A percentile compares a stretch with the other conserved stretches of the same genome.
Evolutionary conservation across 2,329 filamentous ascomycete genomes (phyloP).

Genomic region (Stemphylium beticola): DNA sequence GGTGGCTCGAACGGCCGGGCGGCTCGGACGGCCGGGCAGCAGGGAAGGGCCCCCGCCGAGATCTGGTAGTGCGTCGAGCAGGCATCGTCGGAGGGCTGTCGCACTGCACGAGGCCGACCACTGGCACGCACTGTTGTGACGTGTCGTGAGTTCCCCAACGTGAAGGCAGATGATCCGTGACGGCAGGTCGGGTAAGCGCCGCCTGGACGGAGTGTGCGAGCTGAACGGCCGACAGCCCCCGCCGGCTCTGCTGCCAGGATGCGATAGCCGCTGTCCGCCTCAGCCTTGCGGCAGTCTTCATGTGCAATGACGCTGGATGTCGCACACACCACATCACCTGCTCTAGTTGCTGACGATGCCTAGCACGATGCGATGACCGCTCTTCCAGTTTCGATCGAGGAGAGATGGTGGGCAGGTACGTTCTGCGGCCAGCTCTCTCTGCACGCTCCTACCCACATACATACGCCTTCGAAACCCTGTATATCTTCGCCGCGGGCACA

Average conservation of each 20-base stretch:
- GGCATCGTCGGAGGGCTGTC: slow-evolving; percentile 12
- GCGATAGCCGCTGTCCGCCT: too few species aligned
- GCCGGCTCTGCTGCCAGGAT: background rate
- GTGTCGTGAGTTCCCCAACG: background rate
- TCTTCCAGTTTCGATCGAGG: background rate
- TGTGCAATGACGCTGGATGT: slow-evolving; percentile 2
- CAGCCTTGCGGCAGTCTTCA: slow-evolving; percentile 6
- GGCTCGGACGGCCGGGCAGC: too few species aligned
- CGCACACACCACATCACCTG: background rate
- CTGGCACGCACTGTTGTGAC: slow-evolving; percentile 3
- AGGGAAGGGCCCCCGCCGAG: slow-evolving; percentile 4
- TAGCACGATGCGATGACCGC: background rate
- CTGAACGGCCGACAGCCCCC: background rate
- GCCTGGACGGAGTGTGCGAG: background rate
- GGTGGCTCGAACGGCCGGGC: too few species aligned
- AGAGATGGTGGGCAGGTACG: background rate
- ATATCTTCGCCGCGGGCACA: too few species aligned
- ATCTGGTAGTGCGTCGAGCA: slow-evolving; percentile 10
- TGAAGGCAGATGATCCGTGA: slow-evolving; percentile 1
- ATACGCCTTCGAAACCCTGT: background rate
- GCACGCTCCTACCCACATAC: background rate
- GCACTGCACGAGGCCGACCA: background rate
- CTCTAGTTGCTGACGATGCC: background rate
- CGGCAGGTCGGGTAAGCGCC: too few species aligned
- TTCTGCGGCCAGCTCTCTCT: background rate